phyloP scores from a whole-genome alignment of 495 filamentous ascomycete genomes.

The Pyronema domesticum region DNA sequence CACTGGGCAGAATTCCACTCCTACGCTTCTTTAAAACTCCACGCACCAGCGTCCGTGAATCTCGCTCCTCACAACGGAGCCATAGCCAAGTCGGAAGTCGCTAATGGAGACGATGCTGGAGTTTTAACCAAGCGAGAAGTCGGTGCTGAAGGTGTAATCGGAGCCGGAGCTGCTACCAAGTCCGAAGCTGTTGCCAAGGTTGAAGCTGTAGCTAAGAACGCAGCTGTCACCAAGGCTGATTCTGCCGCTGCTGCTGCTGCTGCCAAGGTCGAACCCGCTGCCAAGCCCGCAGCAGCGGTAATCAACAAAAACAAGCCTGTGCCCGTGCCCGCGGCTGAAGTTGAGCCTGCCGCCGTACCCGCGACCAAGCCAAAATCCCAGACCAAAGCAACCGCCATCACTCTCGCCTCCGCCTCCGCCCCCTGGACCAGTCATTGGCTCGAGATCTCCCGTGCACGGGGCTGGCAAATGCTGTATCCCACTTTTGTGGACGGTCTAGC shows the following conservation, averaged over 20 bases:
- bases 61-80: background rate
- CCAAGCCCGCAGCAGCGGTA: background rate
- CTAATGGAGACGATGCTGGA: too few species aligned
- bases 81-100: too few species aligned
- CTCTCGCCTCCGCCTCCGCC: background rate
- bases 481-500: conserved; percentile 33
- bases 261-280: background rate
- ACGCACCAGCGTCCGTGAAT: background rate
- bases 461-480: conserved; percentile 46
- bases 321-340: background rate
- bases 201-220: too few species aligned
- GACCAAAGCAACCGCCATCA: background rate
- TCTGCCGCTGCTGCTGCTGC: background rate
- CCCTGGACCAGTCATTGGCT: conserved; percentile 44
- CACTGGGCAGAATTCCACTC: conserved; percentile 52
- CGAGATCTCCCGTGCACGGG: conserved; percentile 41
- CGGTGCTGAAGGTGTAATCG: too few species aligned
- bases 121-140: too few species aligned
- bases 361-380: background rate
- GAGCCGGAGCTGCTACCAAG: too few species aligned
- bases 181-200: too few species aligned
- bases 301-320: conserved; percentile 7
- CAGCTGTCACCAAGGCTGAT: too few species aligned
- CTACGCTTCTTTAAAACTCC: conserved; percentile 30
- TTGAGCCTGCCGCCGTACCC: background rate